Percentiles rank a stretch among this genome's conserved stretches.
phyloP scores from a whole-genome alignment of 2,329 filamentous ascomycete species.

The Knufia fluminis region DNA sequence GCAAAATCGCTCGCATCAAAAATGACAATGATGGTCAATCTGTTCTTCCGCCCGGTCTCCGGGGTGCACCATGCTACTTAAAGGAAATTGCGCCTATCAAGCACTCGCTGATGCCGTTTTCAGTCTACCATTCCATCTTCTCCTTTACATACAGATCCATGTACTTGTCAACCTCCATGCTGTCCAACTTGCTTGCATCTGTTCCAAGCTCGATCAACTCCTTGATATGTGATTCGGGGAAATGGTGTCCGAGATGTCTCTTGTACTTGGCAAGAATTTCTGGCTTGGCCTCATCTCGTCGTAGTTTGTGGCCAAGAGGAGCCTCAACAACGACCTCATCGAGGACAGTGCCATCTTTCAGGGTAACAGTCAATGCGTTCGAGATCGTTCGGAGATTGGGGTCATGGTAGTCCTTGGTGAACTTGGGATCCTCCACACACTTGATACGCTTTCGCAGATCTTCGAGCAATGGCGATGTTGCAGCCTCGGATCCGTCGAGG shows the following conservation, averaged over 20 bases:
- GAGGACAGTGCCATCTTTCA: constrained; percentile 87
- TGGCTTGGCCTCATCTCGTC: constrained; percentile 94
- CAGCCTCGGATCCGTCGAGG: constrained; percentile 83
- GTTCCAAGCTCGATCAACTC: constrained; percentile 72
- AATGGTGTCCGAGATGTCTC: constrained; percentile 81
- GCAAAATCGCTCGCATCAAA: no score
- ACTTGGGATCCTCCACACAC: constrained; percentile 92
- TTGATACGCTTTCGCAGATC: constrained; percentile 85
- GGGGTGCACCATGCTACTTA: background rate
- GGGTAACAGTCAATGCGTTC: constrained; percentile 87
- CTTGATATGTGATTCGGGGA: constrained; percentile 64
- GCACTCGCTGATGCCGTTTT: background rate
- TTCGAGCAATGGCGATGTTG: constrained; percentile 80
- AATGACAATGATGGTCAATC: no score
- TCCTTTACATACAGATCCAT: constrained; percentile 71
- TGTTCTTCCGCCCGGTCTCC: no score
- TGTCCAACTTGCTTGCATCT: constrained; percentile 65
- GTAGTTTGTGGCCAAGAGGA: constrained; percentile 80
- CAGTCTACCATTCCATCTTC: constrained; percentile 31
- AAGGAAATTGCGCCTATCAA: background rate
- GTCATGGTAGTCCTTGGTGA: constrained; percentile 93
- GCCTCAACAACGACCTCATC: constrained; percentile 90
- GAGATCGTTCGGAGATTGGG: constrained; percentile 88
- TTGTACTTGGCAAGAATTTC: constrained; percentile 94
- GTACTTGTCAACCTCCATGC: constrained; percentile 81